Base-by-base conservation (phyloP, 2,329 filamentous ascomycete genomes). In the Aureobasidium sp. region DNA sequence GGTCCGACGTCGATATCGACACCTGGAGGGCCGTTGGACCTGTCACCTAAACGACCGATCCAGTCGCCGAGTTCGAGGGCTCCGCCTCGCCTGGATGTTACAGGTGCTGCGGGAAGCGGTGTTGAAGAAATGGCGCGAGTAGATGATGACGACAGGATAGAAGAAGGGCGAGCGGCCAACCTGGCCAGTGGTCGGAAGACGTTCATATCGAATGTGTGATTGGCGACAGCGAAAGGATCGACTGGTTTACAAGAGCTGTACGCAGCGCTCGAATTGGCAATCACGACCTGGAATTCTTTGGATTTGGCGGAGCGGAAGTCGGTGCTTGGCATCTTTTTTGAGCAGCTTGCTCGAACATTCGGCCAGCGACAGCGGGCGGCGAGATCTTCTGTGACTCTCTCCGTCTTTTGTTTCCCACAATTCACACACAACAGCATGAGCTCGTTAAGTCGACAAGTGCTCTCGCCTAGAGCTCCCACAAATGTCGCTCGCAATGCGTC, bases 391-490 rank as follows among this genome's bases (percentile, higher is more conserved):
- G 46, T 44, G 44, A 47, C 20, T 15, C 26, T 13, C 23, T 47
- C 44, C 2, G 23, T 36, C 50, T 26, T 26, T 27, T 53, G 29
- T 12, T 26, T 55, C 23, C 29, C 51, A 55, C 26, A 41, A 9
- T 59, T 63, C 37, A 27, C 56, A 57, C 32, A 58, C 50, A 9
- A 27, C 70, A 79, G 74, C 70, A 80, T 80, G 78, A 77, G 75
- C 70, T 75, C 75, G 64, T 68, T 75, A 52, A 68, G 62, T 50
- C 53, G 56, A 50, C 48, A 48, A 39, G 55, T 58, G 62, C 69
- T 78, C 64, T 73, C 73, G 61, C 70, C 71, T 66, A 72, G 75
- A 70, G 75, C 75, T 69, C 72, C 74, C 73, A 68, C 69, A 67
- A 67, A 65, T 64, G 72, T 73, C 67, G 66, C 68, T 66, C 72